Evolutionary conservation across 208 protist genomes (phyloP), one percentile per base, ranked within the genome.

Genomic region (Leishmania tropica): DNA sequence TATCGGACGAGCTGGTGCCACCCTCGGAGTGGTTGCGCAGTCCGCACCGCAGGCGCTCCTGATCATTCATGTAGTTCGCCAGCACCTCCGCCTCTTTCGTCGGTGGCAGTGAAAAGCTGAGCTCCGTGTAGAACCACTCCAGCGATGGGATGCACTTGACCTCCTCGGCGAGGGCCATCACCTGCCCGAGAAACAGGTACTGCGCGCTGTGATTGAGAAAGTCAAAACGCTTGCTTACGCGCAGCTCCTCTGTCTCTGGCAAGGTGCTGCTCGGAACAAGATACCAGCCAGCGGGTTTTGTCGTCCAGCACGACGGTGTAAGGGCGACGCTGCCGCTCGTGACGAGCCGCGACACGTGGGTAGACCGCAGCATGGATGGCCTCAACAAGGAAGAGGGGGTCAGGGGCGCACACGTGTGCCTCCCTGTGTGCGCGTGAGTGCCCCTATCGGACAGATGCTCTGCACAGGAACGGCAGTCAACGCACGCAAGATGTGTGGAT

Each of bases 21-120:
- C 79, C 79, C 48, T 77, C 80, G 24, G 88, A 90, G 81, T 93
- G 88, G 85, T 97, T 96, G 58, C 94, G 92, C 81, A 96, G 76
- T 1, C 91, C 90, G 80, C 93, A 95, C 6, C 89, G 91, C 76
- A 94, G 84, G 37, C 87, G 88, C 83, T 97, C 94, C 76, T 94
- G 89, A 73, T 96, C 92, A 73, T 97, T 97, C 90, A 96, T 95
- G 83, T 91, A 97, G 86, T 88, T 92, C 42, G 94, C 94, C 53
- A 97, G 81, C 31, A 89, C 72, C 83, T 95, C 94, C 8, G 90
- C 94, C 60, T 87, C 79, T 21, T 83, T 83, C 8, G 91, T 94
- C 40, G 93, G 89, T 21, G 94, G 93, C 24, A 97, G 84, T 37
- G 86, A 88, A 72, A 96, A 89, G 81, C 70, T 83, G 31, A 97